These are phyloP conservation scores for Tardiomyces blankii DNA, from an alignment of 1,139 yeast genomes.

Conservation along the genomic window DNA sequence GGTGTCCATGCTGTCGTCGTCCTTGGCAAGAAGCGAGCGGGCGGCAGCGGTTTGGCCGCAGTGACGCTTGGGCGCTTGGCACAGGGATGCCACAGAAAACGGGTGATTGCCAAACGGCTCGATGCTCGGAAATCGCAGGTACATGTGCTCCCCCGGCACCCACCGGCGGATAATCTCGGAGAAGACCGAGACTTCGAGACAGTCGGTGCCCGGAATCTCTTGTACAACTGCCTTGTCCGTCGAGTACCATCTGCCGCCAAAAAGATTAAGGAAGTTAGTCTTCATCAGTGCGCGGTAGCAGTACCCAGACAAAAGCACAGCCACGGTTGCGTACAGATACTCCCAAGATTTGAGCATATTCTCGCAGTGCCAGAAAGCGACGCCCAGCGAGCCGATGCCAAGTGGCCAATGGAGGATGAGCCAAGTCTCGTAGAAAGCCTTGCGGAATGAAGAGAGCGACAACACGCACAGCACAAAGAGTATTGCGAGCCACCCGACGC, in stretches of 20 bases:
- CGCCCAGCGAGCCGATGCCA: conserved; percentile 44
- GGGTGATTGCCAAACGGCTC: conserved; percentile 50
- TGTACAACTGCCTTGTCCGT: conserved; percentile 35
- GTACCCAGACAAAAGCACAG: conserved; percentile 44
- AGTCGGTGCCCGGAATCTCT: conserved; percentile 23
- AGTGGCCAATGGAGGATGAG: conserved; percentile 48
- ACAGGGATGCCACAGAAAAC: conserved; percentile 40
- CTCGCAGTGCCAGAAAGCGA: conserved; percentile 41
- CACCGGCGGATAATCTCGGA: conserved; percentile 32
- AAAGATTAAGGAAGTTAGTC: conserved; percentile 34
- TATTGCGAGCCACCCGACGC: conserved; percentile 36
- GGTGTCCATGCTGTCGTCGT: no score
- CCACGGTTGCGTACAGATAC: conserved; percentile 47
- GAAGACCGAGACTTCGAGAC: conserved; percentile 34
- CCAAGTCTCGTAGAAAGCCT: conserved; percentile 40
- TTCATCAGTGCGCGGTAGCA: conserved; percentile 41
- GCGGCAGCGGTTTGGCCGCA: no score
- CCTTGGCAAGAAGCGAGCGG: no score
- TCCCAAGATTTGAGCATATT: conserved; percentile 31
- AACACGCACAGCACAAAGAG: conserved; percentile 37
- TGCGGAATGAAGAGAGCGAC: conserved; percentile 37
- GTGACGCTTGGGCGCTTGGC: conserved; percentile 11
- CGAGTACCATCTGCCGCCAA: conserved; percentile 33
- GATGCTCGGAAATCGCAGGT: conserved; percentile 37
- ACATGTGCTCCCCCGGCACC: conserved; percentile 55